Percentiles rank a stretch among this genome's conserved stretches.
phyloP scores from a whole-genome alignment of 805 yeast genomes.

The Candida ipomoeae region DNA sequence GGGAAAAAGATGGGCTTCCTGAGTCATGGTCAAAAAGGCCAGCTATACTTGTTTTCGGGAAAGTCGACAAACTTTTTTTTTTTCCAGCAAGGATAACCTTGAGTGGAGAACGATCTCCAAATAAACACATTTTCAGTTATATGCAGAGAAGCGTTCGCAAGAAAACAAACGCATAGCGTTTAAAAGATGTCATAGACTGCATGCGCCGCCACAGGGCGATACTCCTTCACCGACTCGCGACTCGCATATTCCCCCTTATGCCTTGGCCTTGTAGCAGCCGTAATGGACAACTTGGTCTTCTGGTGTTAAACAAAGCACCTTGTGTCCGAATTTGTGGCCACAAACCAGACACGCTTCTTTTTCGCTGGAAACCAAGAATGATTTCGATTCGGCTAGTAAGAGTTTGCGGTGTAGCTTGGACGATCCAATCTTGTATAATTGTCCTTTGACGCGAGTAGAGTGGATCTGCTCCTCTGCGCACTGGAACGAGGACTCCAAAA shows the following conservation, averaged over 20 bases:
- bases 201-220: neutral
- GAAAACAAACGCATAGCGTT: constrained; percentile 3
- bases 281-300: constrained; percentile 50
- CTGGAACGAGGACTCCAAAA: constrained; percentile 44
- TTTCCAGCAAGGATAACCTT: constrained; percentile 2
- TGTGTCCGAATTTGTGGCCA: constrained; percentile 49
- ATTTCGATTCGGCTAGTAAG: constrained; percentile 33
- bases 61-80: neutral
- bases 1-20: neutral
- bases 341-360: constrained; percentile 56
- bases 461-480: constrained; percentile 36
- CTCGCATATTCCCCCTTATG: neutral
- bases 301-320: constrained; percentile 49
- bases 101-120: constrained; percentile 4
- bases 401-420: constrained; percentile 43
- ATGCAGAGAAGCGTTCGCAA: constrained; percentile 6
- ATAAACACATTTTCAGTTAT: constrained; percentile 2
- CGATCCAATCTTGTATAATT: constrained; percentile 51
- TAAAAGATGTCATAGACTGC: constrained; percentile 3
- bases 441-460: constrained; percentile 39
- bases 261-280: constrained; percentile 39
- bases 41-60: neutral
- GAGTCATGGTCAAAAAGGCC: neutral
- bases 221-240: neutral
- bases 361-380: constrained; percentile 36